Evolutionary conservation across 345 rosid genomes (phyloP).

Genomic region (Pugionium cornutum): DNA sequence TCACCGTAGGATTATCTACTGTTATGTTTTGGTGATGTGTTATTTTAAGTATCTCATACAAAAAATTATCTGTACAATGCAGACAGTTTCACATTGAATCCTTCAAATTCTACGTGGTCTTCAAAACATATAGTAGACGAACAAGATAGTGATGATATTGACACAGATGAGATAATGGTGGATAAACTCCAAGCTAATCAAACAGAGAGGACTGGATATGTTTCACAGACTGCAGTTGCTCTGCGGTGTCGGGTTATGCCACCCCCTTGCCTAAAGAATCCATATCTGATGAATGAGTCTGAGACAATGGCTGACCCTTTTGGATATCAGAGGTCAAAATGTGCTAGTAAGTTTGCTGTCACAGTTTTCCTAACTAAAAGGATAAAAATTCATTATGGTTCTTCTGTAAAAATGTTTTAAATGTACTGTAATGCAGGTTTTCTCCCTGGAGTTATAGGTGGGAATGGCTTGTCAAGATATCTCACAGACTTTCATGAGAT

Average conservation of each 20-base stretch:
- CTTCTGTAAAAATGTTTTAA: conserved; percentile 6
- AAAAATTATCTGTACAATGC: conserved; percentile 18
- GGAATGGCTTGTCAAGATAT: conserved; percentile 93
- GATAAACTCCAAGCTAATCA: conserved; percentile 42
- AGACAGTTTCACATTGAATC: conserved; percentile 47
- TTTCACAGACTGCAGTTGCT: conserved; percentile 83
- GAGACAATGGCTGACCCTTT: conserved; percentile 64
- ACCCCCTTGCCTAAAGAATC: conserved; percentile 92
- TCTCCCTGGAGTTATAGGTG: conserved; percentile 56
- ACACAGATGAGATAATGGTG: conserved; percentile 45
- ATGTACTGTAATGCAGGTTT: conserved; percentile 52
- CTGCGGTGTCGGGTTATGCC: conserved; percentile 87
- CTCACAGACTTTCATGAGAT: conserved; percentile 92
- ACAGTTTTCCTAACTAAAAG: background rate
- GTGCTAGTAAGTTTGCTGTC: conserved; percentile 60
- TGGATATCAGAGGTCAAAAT: conserved; percentile 79
- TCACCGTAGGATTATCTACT: background rate
- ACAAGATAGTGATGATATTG: conserved; percentile 48
- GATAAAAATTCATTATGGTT: background rate
- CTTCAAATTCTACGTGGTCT: conserved; percentile 50
- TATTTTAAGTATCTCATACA: conserved; percentile 11
- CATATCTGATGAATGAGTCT: conserved; percentile 61
- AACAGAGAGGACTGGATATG: conserved; percentile 54
- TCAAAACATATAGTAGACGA: conserved; percentile 49
- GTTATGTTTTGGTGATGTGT: conserved; percentile 5